These are phyloP conservation scores for Asterophora parasitica DNA, from an alignment of 768 basidiomycete species.

Conservation along the genomic window DNA sequence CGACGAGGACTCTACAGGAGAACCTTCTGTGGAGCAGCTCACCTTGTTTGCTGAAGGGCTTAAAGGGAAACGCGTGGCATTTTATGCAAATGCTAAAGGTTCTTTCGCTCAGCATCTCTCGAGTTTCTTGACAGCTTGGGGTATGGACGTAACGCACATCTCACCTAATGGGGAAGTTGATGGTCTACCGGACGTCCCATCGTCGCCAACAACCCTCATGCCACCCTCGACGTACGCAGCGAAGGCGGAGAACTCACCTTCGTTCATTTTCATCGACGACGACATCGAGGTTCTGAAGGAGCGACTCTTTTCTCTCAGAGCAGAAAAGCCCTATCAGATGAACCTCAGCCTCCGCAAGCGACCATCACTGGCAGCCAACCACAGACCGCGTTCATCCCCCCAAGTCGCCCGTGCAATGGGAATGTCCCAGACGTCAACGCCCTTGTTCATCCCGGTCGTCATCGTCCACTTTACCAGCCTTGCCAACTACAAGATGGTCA, in stretches of 20 bases:
- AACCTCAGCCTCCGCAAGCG: constrained; percentile 49
- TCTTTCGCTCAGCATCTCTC: constrained; percentile 91
- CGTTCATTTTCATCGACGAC: constrained; percentile 91
- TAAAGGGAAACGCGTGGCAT: constrained; percentile 74
- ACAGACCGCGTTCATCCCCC: constrained; percentile 77
- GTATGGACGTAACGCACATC: constrained; percentile 85
- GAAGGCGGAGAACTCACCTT: constrained; percentile 18
- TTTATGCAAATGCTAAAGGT: constrained; percentile 84
- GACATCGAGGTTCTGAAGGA: constrained; percentile 77
- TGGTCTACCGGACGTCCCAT: constrained; percentile 20
- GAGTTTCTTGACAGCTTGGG: constrained; percentile 91
- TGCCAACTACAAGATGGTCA: constrained; percentile 81
- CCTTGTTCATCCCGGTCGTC: constrained; percentile 37
- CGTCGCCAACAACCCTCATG: constrained; percentile 7
- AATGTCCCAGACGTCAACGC: constrained; percentile 22
- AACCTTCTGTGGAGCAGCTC: constrained; percentile 80
- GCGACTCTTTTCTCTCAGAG: constrained; percentile 62
- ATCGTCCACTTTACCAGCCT: constrained; percentile 91
- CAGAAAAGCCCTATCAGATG: constrained; percentile 44
- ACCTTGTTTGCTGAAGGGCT: constrained; percentile 75
- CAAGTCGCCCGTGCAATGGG: constrained; percentile 62
- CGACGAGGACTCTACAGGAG: constrained; percentile 50
- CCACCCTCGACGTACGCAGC: constrained; percentile 6
- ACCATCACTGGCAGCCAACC: constrained; percentile 60
- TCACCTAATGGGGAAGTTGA: constrained; percentile 56